A percentile compares a stretch with the other conserved stretches of the same genome.
Conservation (phyloP, 331 rosid genomes). For the Quercus phellos region DNA sequence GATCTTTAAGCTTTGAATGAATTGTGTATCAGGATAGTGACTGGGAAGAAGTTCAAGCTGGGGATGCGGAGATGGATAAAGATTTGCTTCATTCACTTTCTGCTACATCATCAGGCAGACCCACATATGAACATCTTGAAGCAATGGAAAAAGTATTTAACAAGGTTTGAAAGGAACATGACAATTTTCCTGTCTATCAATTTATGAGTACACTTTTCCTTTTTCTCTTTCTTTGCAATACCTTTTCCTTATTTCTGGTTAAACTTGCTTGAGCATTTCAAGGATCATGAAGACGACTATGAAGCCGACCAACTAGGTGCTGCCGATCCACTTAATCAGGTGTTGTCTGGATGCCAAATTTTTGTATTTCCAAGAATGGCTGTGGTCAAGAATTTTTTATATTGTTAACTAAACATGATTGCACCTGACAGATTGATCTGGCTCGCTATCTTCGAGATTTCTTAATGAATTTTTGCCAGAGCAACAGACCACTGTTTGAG, state of each 20-base stretch:
- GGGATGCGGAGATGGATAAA: conserved; percentile 41
- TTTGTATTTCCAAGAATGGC: neutral
- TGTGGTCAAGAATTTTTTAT: neutral
- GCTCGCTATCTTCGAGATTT: conserved; percentile 66
- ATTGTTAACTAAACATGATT: neutral
- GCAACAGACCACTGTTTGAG: conserved; percentile 54
- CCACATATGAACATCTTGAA: conserved; percentile 69
- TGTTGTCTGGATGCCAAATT: conserved; percentile 10
- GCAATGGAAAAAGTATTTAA: conserved; percentile 74
- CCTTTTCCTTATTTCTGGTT: conserved; percentile 11
- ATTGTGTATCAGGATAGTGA: conserved; percentile 66
- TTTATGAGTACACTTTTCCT: neutral
- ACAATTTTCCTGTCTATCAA: conserved; percentile 3
- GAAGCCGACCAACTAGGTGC: conserved; percentile 66
- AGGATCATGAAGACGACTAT: conserved; percentile 79
- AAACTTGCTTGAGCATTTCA: conserved; percentile 25
- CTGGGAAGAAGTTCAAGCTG: conserved; percentile 82
- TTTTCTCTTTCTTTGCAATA: neutral
- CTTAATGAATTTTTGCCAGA: conserved; percentile 52
- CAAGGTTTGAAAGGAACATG: conserved; percentile 49
- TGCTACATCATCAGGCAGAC: conserved; percentile 47
- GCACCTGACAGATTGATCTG: conserved; percentile 62
- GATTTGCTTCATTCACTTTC: conserved; percentile 48
- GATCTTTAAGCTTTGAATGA: neutral
- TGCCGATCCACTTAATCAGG: conserved; percentile 91